phyloP scores from a whole-genome alignment of 176 grass and related monocot species.

The Thinopyrum elongatum region DNA sequence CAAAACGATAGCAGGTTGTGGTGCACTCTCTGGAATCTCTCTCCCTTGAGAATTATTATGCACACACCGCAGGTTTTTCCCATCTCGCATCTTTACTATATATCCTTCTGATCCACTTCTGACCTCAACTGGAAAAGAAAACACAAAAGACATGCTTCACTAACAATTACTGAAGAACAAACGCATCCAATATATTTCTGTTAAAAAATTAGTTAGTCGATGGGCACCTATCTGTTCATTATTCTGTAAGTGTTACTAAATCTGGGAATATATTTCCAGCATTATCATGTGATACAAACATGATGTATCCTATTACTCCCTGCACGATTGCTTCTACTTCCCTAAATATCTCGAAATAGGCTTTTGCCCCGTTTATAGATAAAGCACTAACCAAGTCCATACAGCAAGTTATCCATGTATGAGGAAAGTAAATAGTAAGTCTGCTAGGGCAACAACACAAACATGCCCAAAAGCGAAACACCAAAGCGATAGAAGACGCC shows the following conservation, averaged over 20 bases:
- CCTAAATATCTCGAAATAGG: background rate
- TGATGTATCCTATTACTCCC: background rate
- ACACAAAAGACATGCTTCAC: background rate
- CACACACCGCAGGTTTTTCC: slow-evolving; percentile 66
- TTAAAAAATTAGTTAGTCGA: background rate
- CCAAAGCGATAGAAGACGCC: background rate
- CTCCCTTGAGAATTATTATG: slow-evolving; percentile 78
- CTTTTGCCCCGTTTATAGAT: background rate
- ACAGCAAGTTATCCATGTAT: background rate
- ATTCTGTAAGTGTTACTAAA: background rate
- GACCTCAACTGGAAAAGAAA: slow-evolving; percentile 63
- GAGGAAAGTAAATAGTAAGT: background rate
- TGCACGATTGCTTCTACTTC: background rate
- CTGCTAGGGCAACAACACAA: background rate
- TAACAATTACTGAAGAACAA: background rate
- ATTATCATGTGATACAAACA: background rate
- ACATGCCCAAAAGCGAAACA: background rate
- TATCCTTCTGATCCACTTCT: slow-evolving; percentile 89
- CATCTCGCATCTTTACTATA: slow-evolving; percentile 91
- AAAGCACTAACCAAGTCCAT: background rate
- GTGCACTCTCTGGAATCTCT: slow-evolving; percentile 71
- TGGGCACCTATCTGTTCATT: background rate
- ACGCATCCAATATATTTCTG: background rate
- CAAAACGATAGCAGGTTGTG: slow-evolving; percentile 88
- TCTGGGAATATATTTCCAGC: background rate